Evolutionary conservation across 495 filamentous ascomycete genomes (phyloP), one percentile per base, ranked within the genome.

Genomic region (Penicillium arizonense): DNA sequence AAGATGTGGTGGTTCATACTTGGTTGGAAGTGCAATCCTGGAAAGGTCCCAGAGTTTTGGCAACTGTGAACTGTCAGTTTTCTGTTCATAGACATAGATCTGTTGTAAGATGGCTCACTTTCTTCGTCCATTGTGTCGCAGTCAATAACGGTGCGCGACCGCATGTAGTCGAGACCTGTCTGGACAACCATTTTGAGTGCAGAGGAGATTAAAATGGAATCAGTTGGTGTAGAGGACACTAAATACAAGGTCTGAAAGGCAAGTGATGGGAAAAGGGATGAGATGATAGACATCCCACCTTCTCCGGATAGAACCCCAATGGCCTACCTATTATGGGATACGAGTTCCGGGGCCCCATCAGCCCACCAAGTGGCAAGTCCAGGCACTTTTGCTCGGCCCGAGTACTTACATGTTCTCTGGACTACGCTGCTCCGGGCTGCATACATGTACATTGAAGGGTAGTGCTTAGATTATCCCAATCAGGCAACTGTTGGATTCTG

Each of bases 1-100:
- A 8, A 10, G 28, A 9, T 30, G 28, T 9, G 7, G 2, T 8
- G 8, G 2, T 1, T 14, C 60, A 43, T 63, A 83, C 82, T 67
- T 86, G 83, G 51, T 86, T 87, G 3, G 83, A 86, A n/a, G 84
- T 87, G 57, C 80, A 86, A 53, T 87, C 82, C 16, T 75, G 71
- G 55, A 87, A 87, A 0, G 81, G 82, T 11, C 82, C 84, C 0
- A 83, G 61, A 13, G 73, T 61, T 55, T 69, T 73, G n/a, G 80
- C 76, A 5, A 85, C 82, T 82, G 38, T 11, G 38, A n/a, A 40
- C 6, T 30, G 9, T 48, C 35, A 41, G 41, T 12, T 40, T 45
- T 28, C 5, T 30, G 11, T 9, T 14, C 32, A 37, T 2, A 47
- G 36, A 12, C 41, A 50, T 14, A 7, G 6, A 24, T 32, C 2